Evolutionary conservation across 495 filamentous ascomycete genomes (phyloP).

Genomic region (Aspergillus mulundensis): DNA sequence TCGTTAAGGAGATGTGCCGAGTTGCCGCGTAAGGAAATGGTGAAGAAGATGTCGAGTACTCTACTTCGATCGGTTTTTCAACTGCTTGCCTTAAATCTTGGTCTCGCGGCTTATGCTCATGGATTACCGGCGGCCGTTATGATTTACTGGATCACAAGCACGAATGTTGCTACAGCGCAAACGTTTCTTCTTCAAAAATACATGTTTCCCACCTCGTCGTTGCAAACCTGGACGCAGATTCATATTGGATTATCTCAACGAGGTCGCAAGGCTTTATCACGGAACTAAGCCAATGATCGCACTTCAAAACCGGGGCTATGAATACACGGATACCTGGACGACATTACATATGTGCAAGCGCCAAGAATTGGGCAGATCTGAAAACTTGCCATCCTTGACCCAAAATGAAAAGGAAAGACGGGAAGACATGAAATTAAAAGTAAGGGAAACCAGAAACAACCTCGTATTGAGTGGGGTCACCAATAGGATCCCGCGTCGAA

Average conservation of each 20-base stretch:
- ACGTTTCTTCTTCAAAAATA: constrained; percentile 31
- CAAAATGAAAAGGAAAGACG: not conserved
- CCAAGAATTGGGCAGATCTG: not conserved
- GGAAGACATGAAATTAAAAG: not conserved
- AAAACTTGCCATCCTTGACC: not conserved
- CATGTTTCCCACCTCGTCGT: constrained; percentile 27
- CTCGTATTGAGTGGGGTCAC: not conserved
- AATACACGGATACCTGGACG: not conserved
- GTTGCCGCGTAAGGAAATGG: constrained; percentile 26
- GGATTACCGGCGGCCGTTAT: constrained; percentile 60
- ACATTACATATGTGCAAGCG: not conserved
- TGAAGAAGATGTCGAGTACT: constrained; percentile 11
- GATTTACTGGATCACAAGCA: constrained; percentile 65
- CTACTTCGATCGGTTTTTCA: constrained; percentile 27
- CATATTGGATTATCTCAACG: constrained; percentile 16
- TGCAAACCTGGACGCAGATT: constrained; percentile 20
- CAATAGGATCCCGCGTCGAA: not conserved
- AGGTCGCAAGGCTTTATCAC: constrained; percentile 1
- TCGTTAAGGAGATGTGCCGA: constrained; percentile 21
- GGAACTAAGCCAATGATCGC: not conserved
- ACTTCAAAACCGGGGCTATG: not conserved
- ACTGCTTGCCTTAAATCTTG: constrained; percentile 30
- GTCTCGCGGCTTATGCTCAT: constrained; percentile 26
- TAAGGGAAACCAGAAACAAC: not conserved
- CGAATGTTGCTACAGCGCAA: constrained; percentile 41